phyloP scores from a whole-genome alignment of 2,329 filamentous ascomycete genomes.

The Cercospora sp. region DNA sequence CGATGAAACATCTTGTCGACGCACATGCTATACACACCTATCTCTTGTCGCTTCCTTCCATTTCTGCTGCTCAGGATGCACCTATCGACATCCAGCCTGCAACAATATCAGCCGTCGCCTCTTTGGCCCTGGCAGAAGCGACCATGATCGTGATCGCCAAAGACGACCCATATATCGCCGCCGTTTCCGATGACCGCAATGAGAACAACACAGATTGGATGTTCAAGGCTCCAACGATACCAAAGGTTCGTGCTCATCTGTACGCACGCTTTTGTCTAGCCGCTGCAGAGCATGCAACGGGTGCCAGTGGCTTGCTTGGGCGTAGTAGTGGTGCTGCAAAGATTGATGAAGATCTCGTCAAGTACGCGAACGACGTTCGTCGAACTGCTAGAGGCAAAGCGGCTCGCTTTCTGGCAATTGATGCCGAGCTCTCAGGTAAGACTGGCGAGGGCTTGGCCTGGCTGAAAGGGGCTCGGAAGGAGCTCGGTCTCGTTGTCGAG shows the following conservation, averaged over 20 bases:
- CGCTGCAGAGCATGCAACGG: constrained; percentile 80
- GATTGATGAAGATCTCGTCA: constrained; percentile 64
- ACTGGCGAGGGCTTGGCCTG: constrained; percentile 85
- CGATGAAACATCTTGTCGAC: constrained; percentile 75
- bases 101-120: constrained; percentile 49
- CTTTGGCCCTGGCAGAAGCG: constrained; percentile 78
- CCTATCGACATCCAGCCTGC: constrained; percentile 47
- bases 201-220: constrained; percentile 91
- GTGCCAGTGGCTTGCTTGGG: constrained; percentile 58
- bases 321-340: constrained; percentile 46
- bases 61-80: constrained; percentile 49
- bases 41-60: constrained; percentile 52
- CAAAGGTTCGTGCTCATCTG: constrained; percentile 83
- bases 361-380: constrained; percentile 74
- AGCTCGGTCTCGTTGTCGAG: constrained; percentile 63
- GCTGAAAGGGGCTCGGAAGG: constrained; percentile 73
- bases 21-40: constrained; percentile 77
- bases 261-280: constrained; percentile 86
- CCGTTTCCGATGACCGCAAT: constrained; percentile 78
- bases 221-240: constrained; percentile 84
- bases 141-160: constrained; percentile 88
- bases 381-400: constrained; percentile 78
- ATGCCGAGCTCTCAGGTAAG: constrained; percentile 79
- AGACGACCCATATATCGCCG: constrained; percentile 87
- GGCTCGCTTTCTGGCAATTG: constrained; percentile 86